Conservation (phyloP, 225 moss, liverwort and hornwort species). For the Thuidium tamariscinum region DNA sequence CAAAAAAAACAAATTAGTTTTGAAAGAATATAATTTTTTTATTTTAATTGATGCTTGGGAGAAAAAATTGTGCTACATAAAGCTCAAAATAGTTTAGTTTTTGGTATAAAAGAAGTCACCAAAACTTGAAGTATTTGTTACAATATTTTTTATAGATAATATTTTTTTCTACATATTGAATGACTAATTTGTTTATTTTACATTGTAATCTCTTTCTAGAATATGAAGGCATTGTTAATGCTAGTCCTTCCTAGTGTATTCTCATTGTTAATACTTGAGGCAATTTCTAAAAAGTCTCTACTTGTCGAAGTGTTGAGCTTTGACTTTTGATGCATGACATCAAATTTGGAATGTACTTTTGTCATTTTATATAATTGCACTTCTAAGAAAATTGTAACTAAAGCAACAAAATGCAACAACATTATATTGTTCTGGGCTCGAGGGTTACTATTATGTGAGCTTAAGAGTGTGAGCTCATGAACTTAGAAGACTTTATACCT, state of each 20-base stretch:
- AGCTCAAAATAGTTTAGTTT: neutral
- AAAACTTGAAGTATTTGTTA: neutral
- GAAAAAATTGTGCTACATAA: neutral
- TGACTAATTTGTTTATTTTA: neutral
- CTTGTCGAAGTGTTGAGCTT: neutral
- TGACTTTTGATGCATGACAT: neutral
- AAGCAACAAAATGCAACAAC: too few species aligned
- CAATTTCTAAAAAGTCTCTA: too few species aligned
- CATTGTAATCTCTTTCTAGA: too few species aligned
- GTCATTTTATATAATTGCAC: accelerated
- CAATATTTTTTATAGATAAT: too few species aligned
- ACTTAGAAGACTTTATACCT: too few species aligned
- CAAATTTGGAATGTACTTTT: neutral
- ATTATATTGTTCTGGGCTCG: too few species aligned
- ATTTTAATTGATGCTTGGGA: accelerated
- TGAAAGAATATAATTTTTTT: neutral
- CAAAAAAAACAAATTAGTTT: accelerated
- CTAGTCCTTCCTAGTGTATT: too few species aligned
- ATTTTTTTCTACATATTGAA: neutral
- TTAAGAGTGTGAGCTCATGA: too few species aligned
- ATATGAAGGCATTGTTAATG: too few species aligned
- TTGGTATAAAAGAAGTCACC: accelerated
- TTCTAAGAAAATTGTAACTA: too few species aligned
- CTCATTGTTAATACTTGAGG: neutral
- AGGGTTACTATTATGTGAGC: too few species aligned